Conservation (phyloP, 1,284 basidiomycete genomes). For the Chalciporus piperatoides region DNA sequence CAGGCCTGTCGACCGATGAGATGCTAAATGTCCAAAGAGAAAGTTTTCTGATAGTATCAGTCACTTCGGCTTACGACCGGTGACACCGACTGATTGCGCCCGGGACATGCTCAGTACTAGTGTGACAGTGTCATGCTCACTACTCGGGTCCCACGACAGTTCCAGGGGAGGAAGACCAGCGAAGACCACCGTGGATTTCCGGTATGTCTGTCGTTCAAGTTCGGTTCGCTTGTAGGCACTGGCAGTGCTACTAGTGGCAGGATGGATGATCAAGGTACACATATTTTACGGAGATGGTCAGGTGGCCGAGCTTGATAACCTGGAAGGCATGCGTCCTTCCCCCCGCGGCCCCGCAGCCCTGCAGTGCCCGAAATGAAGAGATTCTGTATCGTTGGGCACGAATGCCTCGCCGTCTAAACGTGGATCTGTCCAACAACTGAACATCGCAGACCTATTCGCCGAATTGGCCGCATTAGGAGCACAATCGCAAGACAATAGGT, state of each 20-base stretch:
- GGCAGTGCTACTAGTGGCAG: too few relatives aligned
- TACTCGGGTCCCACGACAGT: neutral
- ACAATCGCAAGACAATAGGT: slow-evolving; percentile 28
- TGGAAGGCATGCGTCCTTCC: neutral
- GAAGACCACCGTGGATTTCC: neutral
- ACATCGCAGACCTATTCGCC: slow-evolving; percentile 1
- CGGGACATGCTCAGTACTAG: too few relatives aligned
- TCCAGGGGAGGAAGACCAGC: neutral
- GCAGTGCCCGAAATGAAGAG: slow-evolving; percentile 3
- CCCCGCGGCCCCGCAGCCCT: slow-evolving; percentile 4
- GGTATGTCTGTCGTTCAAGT: neutral
- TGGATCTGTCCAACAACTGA: slow-evolving; percentile 19
- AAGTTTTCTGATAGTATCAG: too few relatives aligned
- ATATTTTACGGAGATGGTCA: neutral
- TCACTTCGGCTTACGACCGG: too few relatives aligned
- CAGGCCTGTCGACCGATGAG: neutral
- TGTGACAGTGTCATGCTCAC: too few relatives aligned
- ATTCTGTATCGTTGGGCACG: neutral
- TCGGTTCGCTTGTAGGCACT: neutral
- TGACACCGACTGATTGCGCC: too few relatives aligned
- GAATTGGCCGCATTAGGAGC: slow-evolving; percentile 27
- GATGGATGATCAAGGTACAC: neutral
- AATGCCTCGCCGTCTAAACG: slow-evolving; percentile 28
- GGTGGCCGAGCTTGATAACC: neutral
- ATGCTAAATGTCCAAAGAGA: neutral